Evolutionary conservation across 2,329 filamentous ascomycete genomes (phyloP).

Genomic region (Colletotrichum liriopes): DNA sequence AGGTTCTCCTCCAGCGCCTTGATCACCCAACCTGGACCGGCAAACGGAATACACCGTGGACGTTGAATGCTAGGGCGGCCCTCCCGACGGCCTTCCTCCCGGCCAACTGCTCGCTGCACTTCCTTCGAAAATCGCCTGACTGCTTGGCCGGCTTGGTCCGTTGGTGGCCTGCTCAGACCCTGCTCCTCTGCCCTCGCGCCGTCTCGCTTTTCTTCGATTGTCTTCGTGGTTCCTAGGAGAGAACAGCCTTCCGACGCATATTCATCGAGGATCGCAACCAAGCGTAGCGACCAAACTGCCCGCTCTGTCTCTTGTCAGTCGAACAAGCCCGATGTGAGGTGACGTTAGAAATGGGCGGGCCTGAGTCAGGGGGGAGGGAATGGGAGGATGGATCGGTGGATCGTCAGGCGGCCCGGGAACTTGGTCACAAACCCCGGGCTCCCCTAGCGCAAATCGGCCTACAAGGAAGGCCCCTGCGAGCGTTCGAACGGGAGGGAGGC

Average conservation of each 20-base stretch:
- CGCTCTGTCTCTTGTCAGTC: neutral
- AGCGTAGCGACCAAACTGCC: neutral
- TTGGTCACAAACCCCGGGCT: neutral
- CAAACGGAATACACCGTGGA: neutral
- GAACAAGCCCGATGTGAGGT: neutral
- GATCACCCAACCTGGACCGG: neutral
- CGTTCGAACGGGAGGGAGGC: neutral
- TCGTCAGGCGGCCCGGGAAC: slow-evolving; percentile 1
- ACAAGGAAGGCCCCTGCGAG: slow-evolving; percentile 1
- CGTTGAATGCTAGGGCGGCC: neutral
- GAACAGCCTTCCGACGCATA: neutral
- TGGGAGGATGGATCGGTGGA: slow-evolving; percentile 4
- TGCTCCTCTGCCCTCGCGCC: neutral
- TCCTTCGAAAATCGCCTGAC: neutral
- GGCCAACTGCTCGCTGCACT: neutral
- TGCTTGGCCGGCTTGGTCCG: neutral
- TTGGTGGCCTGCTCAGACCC: neutral
- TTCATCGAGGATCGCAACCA: neutral
- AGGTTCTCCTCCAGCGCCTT: neutral
- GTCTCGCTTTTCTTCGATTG: neutral
- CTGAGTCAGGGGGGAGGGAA: neutral
- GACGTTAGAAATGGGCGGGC: neutral
- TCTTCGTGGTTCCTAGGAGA: neutral
- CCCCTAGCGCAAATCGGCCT: neutral
- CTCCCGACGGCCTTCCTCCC: neutral